phyloP scores from a whole-genome alignment of 768 basidiomycete genomes.

The Daedaleopsis sinensis region DNA sequence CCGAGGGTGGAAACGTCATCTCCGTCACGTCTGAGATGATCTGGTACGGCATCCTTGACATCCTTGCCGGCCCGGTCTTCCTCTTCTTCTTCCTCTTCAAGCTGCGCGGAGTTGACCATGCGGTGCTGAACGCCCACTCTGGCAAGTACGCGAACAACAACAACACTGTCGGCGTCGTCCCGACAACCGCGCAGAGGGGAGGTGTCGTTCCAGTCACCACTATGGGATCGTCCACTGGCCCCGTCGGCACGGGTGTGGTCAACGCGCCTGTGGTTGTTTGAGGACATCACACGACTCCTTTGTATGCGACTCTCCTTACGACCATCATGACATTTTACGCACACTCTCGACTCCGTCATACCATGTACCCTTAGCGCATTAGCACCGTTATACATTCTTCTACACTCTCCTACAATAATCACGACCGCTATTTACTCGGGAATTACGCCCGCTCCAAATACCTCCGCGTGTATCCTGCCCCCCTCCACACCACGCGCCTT shows the following conservation, averaged over 20 bases:
- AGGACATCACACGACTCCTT: too few relatives aligned
- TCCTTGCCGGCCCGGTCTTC: constrained; percentile 42
- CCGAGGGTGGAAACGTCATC: constrained; percentile 56
- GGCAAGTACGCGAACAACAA: constrained; percentile 30
- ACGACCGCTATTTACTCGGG: neutral
- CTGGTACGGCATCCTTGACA: constrained; percentile 53
- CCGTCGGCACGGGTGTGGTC: too few relatives aligned
- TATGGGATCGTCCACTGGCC: neutral
- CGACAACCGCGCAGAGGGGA: neutral
- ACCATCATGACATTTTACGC: too few relatives aligned
- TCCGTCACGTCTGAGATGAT: constrained; percentile 54
- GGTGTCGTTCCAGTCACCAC: neutral
- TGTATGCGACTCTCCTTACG: too few relatives aligned
- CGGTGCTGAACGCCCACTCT: constrained; percentile 28
- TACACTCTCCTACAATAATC: too few relatives aligned
- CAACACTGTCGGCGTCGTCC: neutral
- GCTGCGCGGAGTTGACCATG: constrained; percentile 30
- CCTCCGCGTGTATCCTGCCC: constrained; percentile 20
- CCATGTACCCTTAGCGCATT: neutral
- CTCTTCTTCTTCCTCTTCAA: constrained; percentile 35
- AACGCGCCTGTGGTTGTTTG: too few relatives aligned
- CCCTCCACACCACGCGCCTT: constrained; percentile 20
- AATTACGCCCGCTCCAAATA: constrained; percentile 24
- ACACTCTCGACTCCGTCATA: too few relatives aligned
- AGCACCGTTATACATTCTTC: neutral